These are phyloP conservation scores for Physocladia obscura DNA, from an alignment of 192 early-diverging fungal species.

Conservation along the genomic window DNA sequence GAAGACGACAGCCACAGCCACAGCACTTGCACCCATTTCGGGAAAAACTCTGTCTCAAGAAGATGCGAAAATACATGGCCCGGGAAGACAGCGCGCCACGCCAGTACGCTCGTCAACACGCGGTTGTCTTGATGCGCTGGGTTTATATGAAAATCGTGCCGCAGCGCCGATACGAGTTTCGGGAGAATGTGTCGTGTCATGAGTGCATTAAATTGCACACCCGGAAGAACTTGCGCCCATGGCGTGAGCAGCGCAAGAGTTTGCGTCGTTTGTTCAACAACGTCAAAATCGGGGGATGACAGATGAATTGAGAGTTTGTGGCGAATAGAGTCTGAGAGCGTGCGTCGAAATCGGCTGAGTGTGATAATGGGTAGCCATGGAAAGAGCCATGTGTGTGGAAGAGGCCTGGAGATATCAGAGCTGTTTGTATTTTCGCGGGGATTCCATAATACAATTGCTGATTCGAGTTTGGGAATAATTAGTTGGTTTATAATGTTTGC, in stretches of 20 bases:
- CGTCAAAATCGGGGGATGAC: too few relatives aligned
- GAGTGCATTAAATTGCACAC: slow-evolving; percentile 26
- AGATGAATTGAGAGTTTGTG: slow-evolving; percentile 61
- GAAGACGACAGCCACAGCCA: slow-evolving; percentile 67
- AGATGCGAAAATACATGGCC: slow-evolving; percentile 55
- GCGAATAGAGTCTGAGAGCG: slow-evolving; percentile 57
- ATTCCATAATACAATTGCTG: slow-evolving; percentile 65
- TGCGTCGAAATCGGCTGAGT: slow-evolving; percentile 41
- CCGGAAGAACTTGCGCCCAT: slow-evolving; percentile 60
- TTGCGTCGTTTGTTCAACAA: too few relatives aligned
- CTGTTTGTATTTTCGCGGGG: slow-evolving; percentile 40
- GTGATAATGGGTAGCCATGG: slow-evolving; percentile 76
- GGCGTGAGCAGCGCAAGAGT: slow-evolving; percentile 48
- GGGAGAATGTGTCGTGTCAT: slow-evolving; percentile 67
- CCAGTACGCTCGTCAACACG: slow-evolving; percentile 59
- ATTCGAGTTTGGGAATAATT: slow-evolving; percentile 72
- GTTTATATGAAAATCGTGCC: slow-evolving; percentile 67
- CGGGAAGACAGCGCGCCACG: slow-evolving; percentile 60
- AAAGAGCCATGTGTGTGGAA: slow-evolving; percentile 76
- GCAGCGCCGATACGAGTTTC: slow-evolving; percentile 61
- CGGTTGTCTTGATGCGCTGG: slow-evolving; percentile 69
- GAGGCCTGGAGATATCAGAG: neutral
- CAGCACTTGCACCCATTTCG: slow-evolving; percentile 71
- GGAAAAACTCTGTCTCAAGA: slow-evolving; percentile 76
- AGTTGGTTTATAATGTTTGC: slow-evolving; percentile 78